Evolutionary conservation across 257 asterid genomes (phyloP), one percentile per base, ranked within the genome.

Genomic region (Solanum piurae): DNA sequence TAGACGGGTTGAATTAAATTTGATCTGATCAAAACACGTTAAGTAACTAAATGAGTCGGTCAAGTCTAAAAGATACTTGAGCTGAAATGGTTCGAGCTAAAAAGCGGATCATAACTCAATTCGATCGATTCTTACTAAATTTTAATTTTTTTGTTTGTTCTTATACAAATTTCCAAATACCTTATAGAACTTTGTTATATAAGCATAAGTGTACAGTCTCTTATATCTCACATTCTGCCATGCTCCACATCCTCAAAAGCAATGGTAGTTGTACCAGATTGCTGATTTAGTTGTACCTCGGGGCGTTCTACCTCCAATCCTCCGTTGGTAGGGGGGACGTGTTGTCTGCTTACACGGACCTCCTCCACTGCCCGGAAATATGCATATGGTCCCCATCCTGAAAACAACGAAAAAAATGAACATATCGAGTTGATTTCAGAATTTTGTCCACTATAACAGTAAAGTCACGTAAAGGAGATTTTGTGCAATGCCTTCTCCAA

Each of bases 361-460:
- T 96, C 98, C 91, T 93, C 97, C 88, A 93, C 83, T 1, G 97
- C 99, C 62, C 92, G 94, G 83, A 90, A 89, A 87, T 94, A 96
- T 10, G 98, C 98, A 38, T 95, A 95, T 27, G 98, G 91, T 25
- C 97, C 92, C 94, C 95, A 95, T 86, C 98, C 99, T 96, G 37
- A 69, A 6, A 69, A 29, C 75, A 29, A 18, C 38, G 38, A 27
- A 68, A 68, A 6, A 68, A 68, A 68, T 27, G 37, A 27, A 68
- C 37, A 36, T 34, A 74, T 74, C 9, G 31, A 5, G 31, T 72
- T 72, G 9, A 18, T 72, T 72, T 16, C 25, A 72, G 13, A 7
- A 72, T 33, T 73, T 5, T 27, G 36, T 27, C 2, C 10, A 27
- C 20, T 68, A 6, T 68, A 68, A 12, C 74, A 68, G 37, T 73